Conservation (phyloP, 768 basidiomycete species). For the Mycena albidolilacea region DNA sequence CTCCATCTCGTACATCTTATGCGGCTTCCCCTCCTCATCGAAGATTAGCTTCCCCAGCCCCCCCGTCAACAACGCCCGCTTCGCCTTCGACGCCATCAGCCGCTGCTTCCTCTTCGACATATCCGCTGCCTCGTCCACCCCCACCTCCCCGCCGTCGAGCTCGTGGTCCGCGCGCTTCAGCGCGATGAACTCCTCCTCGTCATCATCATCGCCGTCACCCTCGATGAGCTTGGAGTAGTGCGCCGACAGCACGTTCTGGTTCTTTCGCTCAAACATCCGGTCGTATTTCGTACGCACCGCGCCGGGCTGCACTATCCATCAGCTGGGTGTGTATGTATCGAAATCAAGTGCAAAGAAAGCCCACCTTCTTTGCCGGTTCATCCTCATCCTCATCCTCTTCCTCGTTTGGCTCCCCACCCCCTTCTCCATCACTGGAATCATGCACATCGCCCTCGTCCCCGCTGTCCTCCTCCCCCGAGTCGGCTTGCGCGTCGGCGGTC, state of each 20-base stretch:
- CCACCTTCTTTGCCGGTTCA: constrained; percentile 58
- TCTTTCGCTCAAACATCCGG: constrained; percentile 97
- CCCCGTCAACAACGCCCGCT: constrained; percentile 79
- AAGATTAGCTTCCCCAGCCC: constrained; percentile 83
- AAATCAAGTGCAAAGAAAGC: constrained; percentile 18
- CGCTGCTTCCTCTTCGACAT: constrained; percentile 92
- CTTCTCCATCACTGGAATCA: constrained; percentile 40
- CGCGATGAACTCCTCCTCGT: constrained; percentile 91
- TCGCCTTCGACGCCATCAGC: constrained; percentile 68
- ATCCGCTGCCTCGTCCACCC: constrained; percentile 53
- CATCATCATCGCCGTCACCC: constrained; percentile 56
- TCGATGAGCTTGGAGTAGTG: constrained; percentile 93
- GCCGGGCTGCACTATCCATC: not conserved
- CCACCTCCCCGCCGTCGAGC: constrained; percentile 50
- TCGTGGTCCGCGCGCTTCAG: constrained; percentile 94
- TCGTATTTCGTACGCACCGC: constrained; percentile 93
- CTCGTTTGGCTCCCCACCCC: constrained; percentile 31
- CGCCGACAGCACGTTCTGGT: constrained; percentile 91
- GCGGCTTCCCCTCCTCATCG: constrained; percentile 88
- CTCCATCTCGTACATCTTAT: constrained; percentile 88
- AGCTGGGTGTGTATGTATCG: not conserved
- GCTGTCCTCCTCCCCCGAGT: constrained; percentile 31
- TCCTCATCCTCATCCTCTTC: constrained; percentile 43
- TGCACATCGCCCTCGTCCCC: constrained; percentile 40
- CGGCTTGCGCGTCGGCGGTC: constrained; percentile 34